A percentile compares a stretch with the other conserved stretches of the same genome.
phyloP scores from a whole-genome alignment of 306 rosid species.

The Sechiopsis laciniata region DNA sequence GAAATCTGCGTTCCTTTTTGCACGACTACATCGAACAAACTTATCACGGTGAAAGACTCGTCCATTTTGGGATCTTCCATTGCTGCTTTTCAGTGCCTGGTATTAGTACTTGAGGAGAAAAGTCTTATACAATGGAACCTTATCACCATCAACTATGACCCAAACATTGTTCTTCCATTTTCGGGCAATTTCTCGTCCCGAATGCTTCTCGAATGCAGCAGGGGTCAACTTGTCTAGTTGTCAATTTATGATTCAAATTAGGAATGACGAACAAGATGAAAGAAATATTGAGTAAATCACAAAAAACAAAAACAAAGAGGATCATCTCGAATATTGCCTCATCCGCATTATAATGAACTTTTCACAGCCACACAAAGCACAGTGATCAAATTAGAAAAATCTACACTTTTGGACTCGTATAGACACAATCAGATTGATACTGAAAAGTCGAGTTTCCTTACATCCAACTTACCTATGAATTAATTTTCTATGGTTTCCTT shows the following conservation, averaged over 20 bases:
- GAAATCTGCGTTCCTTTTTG: conserved; percentile 26
- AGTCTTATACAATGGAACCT: conserved; percentile 77
- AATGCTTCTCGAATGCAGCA: conserved; percentile 93
- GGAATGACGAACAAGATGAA: conserved; percentile 18
- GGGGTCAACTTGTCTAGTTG: conserved; percentile 73
- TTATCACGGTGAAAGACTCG: conserved; percentile 80
- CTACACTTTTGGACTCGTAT: not conserved
- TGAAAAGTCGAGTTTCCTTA: not conserved
- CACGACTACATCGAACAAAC: conserved; percentile 68
- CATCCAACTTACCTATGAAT: too few species aligned
- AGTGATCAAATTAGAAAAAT: not conserved
- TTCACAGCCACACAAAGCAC: not conserved
- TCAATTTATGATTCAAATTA: conserved; percentile 17
- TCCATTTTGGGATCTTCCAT: conserved; percentile 65
- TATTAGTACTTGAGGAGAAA: conserved; percentile 91
- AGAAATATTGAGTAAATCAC: not conserved
- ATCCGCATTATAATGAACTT: not conserved
- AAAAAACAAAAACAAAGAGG: not conserved
- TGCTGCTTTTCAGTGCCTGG: conserved; percentile 52
- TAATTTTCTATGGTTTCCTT: too few species aligned
- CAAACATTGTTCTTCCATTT: conserved; percentile 97
- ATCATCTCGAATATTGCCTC: not conserved
- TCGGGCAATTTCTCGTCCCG: conserved; percentile 93
- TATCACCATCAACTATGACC: conserved; percentile 85
- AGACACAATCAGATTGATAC: conserved; percentile 5